Base-by-base conservation (phyloP, 371 early-diverging fungal species). In the Chytridium lagenaria region DNA sequence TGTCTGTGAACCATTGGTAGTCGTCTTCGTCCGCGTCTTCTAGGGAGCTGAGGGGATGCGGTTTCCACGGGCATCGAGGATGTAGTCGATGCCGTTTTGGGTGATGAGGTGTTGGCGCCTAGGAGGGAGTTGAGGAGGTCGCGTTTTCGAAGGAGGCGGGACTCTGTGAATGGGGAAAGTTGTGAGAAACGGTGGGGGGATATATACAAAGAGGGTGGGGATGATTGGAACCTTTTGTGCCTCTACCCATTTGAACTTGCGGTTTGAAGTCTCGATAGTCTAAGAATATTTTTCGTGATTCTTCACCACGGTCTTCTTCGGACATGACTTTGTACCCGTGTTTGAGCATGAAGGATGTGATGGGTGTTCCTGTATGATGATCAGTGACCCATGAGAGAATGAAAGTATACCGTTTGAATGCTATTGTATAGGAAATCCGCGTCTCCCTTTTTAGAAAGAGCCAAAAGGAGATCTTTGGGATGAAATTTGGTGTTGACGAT, bases 391-490 rank as follows among this genome's bases (percentile, higher is more conserved):
- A 66, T 26, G 22, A 12, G 30, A 28, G 26, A 66, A n/a, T 19
- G 19, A 28, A 63, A 31, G 2, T 38, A 50, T 5, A 77, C 23
- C 40, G 51, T 36, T 1, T 64, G 23, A 19, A 77, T 55, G 7
- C 28, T 28, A 2, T 26, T 31, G 52, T 59, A 81, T 30, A 85
- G 49, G 28, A 50, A 59, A 15, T 76, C 75, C 1, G 78, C 50
- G 66, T 78, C 51, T 3, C 39, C 39, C 55, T 69, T 77, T 2
- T 72, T 52, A 0, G 84, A 44, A 12, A 86, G 74, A 0, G 83
- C 83, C 28, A 40, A 70, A 44, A 86, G 55, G 23, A 86, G 75
- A 64, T 86, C 85, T 28, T 72, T 70, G 0, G 87, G 87, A 30
- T 78, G 77, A 66, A 81, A 86, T 3, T 78, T 67, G 22, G 69